Conservation (phyloP, 2,329 filamentous ascomycete genomes). For the Penicillium sp. region DNA sequence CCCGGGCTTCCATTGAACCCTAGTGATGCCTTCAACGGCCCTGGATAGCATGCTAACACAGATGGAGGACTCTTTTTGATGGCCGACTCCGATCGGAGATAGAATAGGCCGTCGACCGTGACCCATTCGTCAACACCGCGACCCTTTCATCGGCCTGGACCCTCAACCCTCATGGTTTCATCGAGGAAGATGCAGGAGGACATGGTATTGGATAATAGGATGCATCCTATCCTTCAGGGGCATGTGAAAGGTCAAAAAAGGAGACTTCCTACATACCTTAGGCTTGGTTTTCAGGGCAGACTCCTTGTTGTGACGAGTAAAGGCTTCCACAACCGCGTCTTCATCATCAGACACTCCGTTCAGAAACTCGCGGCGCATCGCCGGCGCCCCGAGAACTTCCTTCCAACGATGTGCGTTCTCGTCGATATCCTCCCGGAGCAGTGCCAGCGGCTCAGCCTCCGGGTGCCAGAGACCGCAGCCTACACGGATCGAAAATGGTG, state of each 20-base stretch:
- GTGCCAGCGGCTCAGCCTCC: slow-evolving; percentile 62
- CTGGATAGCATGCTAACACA: not conserved
- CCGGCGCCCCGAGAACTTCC: slow-evolving; percentile 59
- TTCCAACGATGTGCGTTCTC: slow-evolving; percentile 69
- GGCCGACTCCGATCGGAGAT: not conserved
- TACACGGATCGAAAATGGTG: slow-evolving; percentile 30
- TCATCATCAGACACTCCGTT: slow-evolving; percentile 55
- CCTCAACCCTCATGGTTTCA: not conserved
- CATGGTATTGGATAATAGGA: not conserved
- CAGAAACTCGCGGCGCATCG: slow-evolving; percentile 65
- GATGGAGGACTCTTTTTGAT: not conserved
- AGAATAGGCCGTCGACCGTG: not conserved
- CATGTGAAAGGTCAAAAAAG: not conserved
- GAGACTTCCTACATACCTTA: slow-evolving; percentile 59
- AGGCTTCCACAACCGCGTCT: slow-evolving; percentile 65
- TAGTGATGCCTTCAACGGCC: no score
- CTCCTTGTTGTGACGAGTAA: slow-evolving; percentile 66
- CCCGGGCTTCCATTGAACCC: not conserved
- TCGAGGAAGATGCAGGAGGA: not conserved
- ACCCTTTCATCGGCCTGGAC: not conserved
- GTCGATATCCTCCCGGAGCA: slow-evolving; percentile 73
- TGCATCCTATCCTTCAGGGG: not conserved
- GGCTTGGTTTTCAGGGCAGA: slow-evolving; percentile 82
- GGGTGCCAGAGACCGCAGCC: slow-evolving; percentile 81
- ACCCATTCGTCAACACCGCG: not conserved